phyloP scores from a whole-genome alignment of 441 rosid genomes.

The Croton laevigatus region DNA sequence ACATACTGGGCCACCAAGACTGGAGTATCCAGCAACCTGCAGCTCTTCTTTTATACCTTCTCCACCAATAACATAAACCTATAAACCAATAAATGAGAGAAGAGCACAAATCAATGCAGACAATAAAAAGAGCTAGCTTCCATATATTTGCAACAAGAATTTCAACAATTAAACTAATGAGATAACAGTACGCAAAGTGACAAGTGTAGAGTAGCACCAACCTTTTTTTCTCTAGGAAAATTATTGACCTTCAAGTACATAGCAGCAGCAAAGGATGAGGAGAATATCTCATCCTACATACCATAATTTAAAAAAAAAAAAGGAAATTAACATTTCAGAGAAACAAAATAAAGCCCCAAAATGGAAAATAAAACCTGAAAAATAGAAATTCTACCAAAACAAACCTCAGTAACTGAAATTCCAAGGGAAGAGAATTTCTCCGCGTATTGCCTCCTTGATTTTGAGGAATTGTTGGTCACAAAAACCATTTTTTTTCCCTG shows the following conservation, averaged over 20 bases:
- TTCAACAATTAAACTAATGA: background rate
- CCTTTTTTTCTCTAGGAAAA: constrained; percentile 79
- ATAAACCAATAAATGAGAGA: background rate
- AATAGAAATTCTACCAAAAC: background rate
- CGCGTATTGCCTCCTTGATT: constrained; percentile 73
- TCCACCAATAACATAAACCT: constrained; percentile 94
- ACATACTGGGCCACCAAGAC: constrained; percentile 90
- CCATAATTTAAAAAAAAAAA: constrained; percentile 5
- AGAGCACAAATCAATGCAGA: background rate
- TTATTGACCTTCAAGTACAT: constrained; percentile 76
- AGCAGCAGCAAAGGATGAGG: constrained; percentile 91
- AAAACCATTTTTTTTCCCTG: constrained; percentile 82
- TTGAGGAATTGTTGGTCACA: constrained; percentile 79
- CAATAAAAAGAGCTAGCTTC: background rate
- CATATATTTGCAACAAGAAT: background rate
- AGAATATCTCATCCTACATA: constrained; percentile 81
- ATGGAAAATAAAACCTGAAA: background rate
- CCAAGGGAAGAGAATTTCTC: constrained; percentile 71
- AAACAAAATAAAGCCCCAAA: background rate
- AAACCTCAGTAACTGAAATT: constrained; percentile 64
- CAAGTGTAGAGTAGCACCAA: constrained; percentile 14
- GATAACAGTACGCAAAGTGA: background rate
- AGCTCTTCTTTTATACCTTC: constrained; percentile 95
- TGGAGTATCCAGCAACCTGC: constrained; percentile 82
- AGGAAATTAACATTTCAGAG: background rate